Evolutionary conservation across 495 filamentous ascomycete genomes (phyloP).

Genomic region (Penicillium alfredii): DNA sequence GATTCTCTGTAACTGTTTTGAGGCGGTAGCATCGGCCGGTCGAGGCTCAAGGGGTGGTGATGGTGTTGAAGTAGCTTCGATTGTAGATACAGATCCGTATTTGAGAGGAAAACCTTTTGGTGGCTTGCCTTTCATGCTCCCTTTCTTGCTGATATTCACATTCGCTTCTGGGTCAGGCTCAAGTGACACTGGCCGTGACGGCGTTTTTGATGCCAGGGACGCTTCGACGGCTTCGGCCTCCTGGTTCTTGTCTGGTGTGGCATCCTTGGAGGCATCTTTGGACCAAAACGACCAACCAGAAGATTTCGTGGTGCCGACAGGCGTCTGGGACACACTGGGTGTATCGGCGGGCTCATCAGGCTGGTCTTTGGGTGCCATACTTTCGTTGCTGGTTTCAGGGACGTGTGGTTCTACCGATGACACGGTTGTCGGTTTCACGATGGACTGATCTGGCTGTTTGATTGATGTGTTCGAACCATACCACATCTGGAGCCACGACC

Average conservation of each 20-base stretch:
- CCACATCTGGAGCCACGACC: constrained; percentile 47
- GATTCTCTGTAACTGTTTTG: constrained; percentile 39
- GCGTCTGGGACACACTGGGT: constrained; percentile 32
- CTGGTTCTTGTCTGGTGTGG: constrained; percentile 23
- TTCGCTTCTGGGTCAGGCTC: constrained; percentile 23
- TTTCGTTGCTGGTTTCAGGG: constrained; percentile 14
- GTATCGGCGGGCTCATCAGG: constrained; percentile 19
- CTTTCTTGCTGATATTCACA: constrained; percentile 43
- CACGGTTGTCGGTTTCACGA: constrained; percentile 20
- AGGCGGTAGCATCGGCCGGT: constrained; percentile 33
- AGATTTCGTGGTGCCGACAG: constrained; percentile 38
- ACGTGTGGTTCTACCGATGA: constrained; percentile 4
- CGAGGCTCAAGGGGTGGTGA: constrained; percentile 14
- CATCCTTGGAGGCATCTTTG: constrained; percentile 50
- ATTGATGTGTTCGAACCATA: constrained; percentile 31
- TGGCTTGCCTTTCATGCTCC: constrained; percentile 36
- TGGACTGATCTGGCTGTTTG: constrained; percentile 20
- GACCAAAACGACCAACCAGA: constrained; percentile 88
- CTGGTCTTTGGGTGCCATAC: constrained; percentile 18
- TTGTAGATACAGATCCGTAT: constrained; percentile 29
- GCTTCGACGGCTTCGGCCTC: constrained; percentile 57
- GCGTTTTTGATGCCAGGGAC: constrained; percentile 51
- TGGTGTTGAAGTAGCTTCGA: constrained; percentile 31
- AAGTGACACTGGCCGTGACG: constrained; percentile 7
- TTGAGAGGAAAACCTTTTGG: constrained; percentile 34